Conservation (phyloP, 345 rosid genomes). For the Ceriops decandra region DNA sequence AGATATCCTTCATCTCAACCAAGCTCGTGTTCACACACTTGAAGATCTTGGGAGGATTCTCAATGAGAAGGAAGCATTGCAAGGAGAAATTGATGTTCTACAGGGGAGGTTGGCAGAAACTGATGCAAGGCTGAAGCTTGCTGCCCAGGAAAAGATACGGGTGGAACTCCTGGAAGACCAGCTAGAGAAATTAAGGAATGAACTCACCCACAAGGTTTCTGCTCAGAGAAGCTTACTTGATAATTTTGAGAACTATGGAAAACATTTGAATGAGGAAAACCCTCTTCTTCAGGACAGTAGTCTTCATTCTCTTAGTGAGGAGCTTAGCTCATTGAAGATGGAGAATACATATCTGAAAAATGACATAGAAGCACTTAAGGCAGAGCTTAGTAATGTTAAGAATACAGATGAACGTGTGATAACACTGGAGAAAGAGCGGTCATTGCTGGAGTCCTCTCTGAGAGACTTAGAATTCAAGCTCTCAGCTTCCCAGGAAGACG, state of each 20-base stretch:
- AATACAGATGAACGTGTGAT: conserved; percentile 60
- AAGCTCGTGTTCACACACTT: conserved; percentile 72
- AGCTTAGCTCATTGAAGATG: conserved; percentile 53
- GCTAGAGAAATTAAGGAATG: conserved; percentile 57
- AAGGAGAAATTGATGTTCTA: conserved; percentile 61
- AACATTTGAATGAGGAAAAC: conserved; percentile 22
- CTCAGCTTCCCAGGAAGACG: conserved; percentile 62
- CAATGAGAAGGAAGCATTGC: conserved; percentile 68
- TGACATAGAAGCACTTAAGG: conserved; percentile 63
- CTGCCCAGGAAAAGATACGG: conserved; percentile 72
- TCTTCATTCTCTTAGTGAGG: conserved; percentile 49
- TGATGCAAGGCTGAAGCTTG: conserved; percentile 74
- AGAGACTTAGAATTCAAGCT: conserved; percentile 71
- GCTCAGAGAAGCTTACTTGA: conserved; percentile 23
- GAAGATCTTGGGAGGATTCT: conserved; percentile 64
- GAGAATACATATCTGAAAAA: conserved; percentile 64
- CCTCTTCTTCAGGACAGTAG: conserved; percentile 32
- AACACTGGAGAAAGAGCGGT: conserved; percentile 61
- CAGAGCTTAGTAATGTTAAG: conserved; percentile 46
- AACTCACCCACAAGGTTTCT: conserved; percentile 40
- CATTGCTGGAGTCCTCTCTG: conserved; percentile 56
- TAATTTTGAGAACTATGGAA: conserved; percentile 18
- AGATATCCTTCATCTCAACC: conserved; percentile 84
- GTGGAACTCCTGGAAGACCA: conserved; percentile 69
- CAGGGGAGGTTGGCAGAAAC: conserved; percentile 79